Percentiles rank a stretch among this genome's conserved stretches.
Evolutionary conservation across 2,329 filamentous ascomycete species (phyloP).

Genomic region (Epichloe uncinata): DNA sequence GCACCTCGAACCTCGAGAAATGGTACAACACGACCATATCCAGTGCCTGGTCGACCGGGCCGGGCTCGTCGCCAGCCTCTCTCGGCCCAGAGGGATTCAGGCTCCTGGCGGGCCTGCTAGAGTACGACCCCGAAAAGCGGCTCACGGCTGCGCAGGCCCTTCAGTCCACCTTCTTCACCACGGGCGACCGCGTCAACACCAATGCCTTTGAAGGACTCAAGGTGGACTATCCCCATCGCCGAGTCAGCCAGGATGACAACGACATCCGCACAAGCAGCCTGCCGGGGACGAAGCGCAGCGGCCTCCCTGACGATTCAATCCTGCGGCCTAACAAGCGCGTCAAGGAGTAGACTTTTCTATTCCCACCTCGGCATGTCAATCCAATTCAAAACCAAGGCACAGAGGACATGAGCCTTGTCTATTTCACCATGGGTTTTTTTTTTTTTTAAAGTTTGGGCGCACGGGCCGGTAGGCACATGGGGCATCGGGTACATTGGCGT

Average conservation of each 20-base stretch:
- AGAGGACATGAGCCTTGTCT: too few relatives aligned
- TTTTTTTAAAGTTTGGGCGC: too few relatives aligned
- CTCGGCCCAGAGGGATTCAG: conserved; percentile 69
- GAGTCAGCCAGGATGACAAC: conserved; percentile 89
- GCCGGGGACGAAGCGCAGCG: conserved; percentile 82
- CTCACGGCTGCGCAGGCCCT: conserved; percentile 79
- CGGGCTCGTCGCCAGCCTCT: conserved; percentile 32
- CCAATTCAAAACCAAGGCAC: too few relatives aligned
- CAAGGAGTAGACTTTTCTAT: conserved; percentile 32
- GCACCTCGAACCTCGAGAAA: conserved; percentile 50
- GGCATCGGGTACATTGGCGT: too few relatives aligned
- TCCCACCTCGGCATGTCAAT: too few relatives aligned
- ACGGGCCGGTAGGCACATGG: too few relatives aligned
- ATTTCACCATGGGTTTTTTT: too few relatives aligned
- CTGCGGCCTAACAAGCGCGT: conserved; percentile 47
- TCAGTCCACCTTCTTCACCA: conserved; percentile 79
- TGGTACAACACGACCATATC: conserved; percentile 66
- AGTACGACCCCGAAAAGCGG: conserved; percentile 84
- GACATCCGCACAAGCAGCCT: conserved; percentile 85
- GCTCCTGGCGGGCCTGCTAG: conserved; percentile 67
- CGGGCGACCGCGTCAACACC: conserved; percentile 56
- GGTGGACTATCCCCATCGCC: conserved; percentile 75
- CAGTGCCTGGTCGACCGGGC: conserved; percentile 28
- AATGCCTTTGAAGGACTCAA: conserved; percentile 89
- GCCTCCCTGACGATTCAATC: conserved; percentile 68